phyloP scores from a whole-genome alignment of 2,329 filamentous ascomycete species.

The Verticillium klebahnii region DNA sequence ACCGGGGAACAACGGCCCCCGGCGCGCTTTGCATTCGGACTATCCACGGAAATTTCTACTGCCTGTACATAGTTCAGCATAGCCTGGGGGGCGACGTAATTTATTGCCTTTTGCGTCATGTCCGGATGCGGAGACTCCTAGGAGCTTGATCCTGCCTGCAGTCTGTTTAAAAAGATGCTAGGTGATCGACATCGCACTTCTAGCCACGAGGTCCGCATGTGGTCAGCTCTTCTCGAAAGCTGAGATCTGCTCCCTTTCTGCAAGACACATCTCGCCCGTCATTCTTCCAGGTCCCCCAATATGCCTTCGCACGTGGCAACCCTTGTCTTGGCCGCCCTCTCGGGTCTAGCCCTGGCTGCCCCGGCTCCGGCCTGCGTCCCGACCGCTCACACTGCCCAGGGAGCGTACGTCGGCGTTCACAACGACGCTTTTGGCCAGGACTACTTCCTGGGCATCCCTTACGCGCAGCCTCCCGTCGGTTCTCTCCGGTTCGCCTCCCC shows the following conservation, averaged over 20 bases:
- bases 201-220: neutral
- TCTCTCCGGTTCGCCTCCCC: constrained; percentile 48
- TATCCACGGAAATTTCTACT: neutral
- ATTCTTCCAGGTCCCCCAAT: neutral
- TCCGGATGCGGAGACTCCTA: neutral
- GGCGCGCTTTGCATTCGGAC: neutral
- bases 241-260: neutral
- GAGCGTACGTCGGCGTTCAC: constrained; percentile 36
- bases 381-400: constrained; percentile 8
- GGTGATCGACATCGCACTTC: neutral
- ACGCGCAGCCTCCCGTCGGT: constrained; percentile 47
- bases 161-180: neutral
- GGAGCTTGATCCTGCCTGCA: neutral
- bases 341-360: neutral
- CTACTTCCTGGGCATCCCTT: constrained; percentile 51
- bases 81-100: neutral
- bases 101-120: neutral
- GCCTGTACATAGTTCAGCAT: neutral
- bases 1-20: neutral
- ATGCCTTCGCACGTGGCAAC: constrained; percentile 5
- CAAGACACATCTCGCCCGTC: neutral
- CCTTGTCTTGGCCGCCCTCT: constrained; percentile 1
- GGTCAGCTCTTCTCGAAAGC: neutral
- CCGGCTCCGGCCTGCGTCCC: neutral
- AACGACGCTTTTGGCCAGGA: constrained; percentile 39